Conservation (phyloP, 1,284 basidiomycete species). For the Limonomyces culmigenus region DNA sequence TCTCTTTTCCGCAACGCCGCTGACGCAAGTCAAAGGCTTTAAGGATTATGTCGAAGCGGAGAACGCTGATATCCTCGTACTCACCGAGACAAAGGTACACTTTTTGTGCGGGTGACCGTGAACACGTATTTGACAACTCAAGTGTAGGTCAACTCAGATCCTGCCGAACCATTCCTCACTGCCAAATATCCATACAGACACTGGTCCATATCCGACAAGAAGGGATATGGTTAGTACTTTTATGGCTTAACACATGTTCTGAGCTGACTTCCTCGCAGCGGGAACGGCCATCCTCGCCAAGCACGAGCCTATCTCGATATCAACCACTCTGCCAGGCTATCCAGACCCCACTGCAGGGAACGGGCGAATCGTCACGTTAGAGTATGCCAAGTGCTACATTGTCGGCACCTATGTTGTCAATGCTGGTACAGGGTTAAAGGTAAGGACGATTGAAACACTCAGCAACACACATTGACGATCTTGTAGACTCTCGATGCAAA, state of each 20-base stretch:
- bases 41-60: constrained; percentile 67
- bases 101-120: not conserved
- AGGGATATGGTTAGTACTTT: constrained; percentile 44
- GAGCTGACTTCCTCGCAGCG: constrained; percentile 23
- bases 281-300: constrained; percentile 77
- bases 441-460: constrained; percentile 10
- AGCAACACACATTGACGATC: not conserved
- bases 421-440: constrained; percentile 68
- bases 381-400: constrained; percentile 58
- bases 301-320: constrained; percentile 49
- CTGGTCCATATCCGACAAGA: constrained; percentile 63
- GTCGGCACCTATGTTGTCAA: constrained; percentile 83
- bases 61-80: constrained; percentile 62
- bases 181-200: constrained; percentile 49
- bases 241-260: not conserved
- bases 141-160: constrained; percentile 44
- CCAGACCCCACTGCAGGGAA: constrained; percentile 45
- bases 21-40: constrained; percentile 41
- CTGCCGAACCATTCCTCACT: constrained; percentile 38
- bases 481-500: constrained; percentile 53
- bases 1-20: not conserved
- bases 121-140: not conserved
- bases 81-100: constrained; percentile 68
- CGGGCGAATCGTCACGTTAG: constrained; percentile 67
- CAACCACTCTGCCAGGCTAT: constrained; percentile 54